These are phyloP conservation scores for Anthracocystis setariae DNA, from an alignment of 1,284 basidiomycete genomes.

Conservation along the genomic window DNA sequence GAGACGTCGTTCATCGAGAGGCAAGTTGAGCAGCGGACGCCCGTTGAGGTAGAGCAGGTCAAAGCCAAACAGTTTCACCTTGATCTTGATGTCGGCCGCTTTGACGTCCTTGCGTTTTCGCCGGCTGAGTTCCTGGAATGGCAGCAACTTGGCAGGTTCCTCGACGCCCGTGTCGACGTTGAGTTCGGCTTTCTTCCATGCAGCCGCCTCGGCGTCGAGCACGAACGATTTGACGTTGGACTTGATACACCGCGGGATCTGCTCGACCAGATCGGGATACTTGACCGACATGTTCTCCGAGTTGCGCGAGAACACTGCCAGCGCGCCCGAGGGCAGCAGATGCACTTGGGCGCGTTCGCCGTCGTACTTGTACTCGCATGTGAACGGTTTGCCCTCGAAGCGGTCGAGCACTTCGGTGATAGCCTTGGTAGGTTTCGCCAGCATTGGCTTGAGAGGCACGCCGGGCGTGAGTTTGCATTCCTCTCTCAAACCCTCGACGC, in stretches of 20 bases:
- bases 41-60: constrained; percentile 95
- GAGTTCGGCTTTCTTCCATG: constrained; percentile 79
- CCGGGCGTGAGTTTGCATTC: constrained; percentile 90
- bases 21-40: constrained; percentile 68
- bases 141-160: constrained; percentile 76
- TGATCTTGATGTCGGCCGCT: constrained; percentile 92
- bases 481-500: constrained; percentile 77
- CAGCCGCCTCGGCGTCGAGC: constrained; percentile 94
- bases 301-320: constrained; percentile 93
- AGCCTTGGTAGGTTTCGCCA: constrained; percentile 99
- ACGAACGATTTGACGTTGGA: constrained; percentile 84
- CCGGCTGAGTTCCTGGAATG: constrained; percentile 95
- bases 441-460: constrained; percentile 97
- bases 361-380: constrained; percentile 99
- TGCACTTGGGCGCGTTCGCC: constrained; percentile 88
- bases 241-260: constrained; percentile 78
- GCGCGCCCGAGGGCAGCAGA: constrained; percentile 58
- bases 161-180: constrained; percentile 29
- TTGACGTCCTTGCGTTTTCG: constrained; percentile 98
- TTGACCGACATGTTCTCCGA: constrained; percentile 99
- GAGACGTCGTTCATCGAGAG: constrained; percentile 73
- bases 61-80: constrained; percentile 94
- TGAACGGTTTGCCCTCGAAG: constrained; percentile 94
- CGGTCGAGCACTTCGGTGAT: constrained; percentile 98
- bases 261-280: constrained; percentile 95